phyloP scores from a whole-genome alignment of 768 basidiomycete genomes.

The Leccinum boreale region DNA sequence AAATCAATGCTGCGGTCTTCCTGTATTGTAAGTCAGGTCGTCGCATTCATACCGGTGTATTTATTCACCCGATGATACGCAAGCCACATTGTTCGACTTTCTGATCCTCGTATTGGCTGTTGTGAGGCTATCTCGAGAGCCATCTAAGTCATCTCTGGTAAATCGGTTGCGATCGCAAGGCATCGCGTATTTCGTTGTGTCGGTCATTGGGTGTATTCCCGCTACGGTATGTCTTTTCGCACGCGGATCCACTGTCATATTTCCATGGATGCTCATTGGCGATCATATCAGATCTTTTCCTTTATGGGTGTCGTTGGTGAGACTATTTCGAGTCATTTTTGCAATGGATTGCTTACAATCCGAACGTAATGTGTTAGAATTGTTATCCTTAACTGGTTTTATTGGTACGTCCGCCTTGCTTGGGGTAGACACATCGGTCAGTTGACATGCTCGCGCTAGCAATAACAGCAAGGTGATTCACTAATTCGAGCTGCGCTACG shows the following conservation, averaged over 20 bases:
- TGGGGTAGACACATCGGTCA: neutral
- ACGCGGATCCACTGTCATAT: neutral
- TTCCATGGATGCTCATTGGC: neutral
- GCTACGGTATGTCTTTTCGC: conserved; percentile 2
- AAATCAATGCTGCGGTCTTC: conserved; percentile 7
- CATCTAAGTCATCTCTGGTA: conserved; percentile 15
- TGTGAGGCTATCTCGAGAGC: conserved; percentile 12
- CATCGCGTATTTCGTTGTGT: conserved; percentile 19
- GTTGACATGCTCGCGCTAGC: conserved; percentile 10
- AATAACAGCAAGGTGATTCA: conserved; percentile 12
- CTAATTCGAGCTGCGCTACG: too few species aligned
- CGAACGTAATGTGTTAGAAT: neutral
- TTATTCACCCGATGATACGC: neutral
- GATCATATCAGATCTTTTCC: conserved; percentile 10
- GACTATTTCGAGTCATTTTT: neutral
- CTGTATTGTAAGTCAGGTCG: conserved; percentile 17
- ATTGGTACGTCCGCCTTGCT: conserved; percentile 5
- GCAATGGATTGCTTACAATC: neutral
- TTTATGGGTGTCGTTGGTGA: conserved; percentile 1
- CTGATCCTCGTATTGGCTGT: conserved; percentile 18
- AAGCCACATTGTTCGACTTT: conserved; percentile 24
- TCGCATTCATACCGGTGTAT: neutral
- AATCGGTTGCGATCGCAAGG: conserved; percentile 19
- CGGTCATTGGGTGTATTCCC: conserved; percentile 15
- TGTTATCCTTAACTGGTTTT: conserved; percentile 1